phyloP scores from a whole-genome alignment of 2,329 filamentous ascomycete species.

The Cytospora paraplurivora region DNA sequence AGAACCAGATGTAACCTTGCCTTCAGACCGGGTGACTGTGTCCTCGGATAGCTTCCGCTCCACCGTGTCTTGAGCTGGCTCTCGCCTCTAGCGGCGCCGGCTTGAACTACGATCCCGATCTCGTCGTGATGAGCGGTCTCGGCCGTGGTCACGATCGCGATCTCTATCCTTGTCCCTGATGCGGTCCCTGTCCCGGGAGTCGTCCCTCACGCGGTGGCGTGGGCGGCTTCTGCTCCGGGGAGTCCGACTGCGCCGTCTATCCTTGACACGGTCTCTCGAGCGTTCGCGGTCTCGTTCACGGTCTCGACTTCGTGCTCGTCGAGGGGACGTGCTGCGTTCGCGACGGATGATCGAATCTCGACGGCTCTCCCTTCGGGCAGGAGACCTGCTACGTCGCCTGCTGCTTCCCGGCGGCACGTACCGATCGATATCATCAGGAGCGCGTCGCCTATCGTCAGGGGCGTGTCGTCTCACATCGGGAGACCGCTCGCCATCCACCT shows the following conservation, averaged over 20 bases:
- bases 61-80: neutral
- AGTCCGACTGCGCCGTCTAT: constrained; percentile 29
- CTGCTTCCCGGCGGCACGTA: constrained; percentile 43
- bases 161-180: constrained; percentile 39
- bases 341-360: constrained; percentile 25
- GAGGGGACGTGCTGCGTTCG: constrained; percentile 22
- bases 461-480: constrained; percentile 43
- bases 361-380: constrained; percentile 12
- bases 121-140: constrained; percentile 32
- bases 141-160: constrained; percentile 36
- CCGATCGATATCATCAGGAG: constrained; percentile 48
- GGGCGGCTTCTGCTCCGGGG: constrained; percentile 37
- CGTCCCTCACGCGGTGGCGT: constrained; percentile 38
- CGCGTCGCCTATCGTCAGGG: constrained; percentile 44
- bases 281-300: constrained; percentile 27
- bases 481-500: constrained; percentile 46
- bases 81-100: constrained; percentile 27
- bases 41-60: neutral
- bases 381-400: neutral
- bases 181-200: constrained; percentile 36
- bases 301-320: constrained; percentile 9
- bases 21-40: neutral
- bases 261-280: constrained; percentile 25
- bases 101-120: constrained; percentile 27
- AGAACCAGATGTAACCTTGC: neutral